These are phyloP conservation scores for Crithidia brevicula DNA, from an alignment of 208 protist genomes.

Conservation along the genomic window DNA sequence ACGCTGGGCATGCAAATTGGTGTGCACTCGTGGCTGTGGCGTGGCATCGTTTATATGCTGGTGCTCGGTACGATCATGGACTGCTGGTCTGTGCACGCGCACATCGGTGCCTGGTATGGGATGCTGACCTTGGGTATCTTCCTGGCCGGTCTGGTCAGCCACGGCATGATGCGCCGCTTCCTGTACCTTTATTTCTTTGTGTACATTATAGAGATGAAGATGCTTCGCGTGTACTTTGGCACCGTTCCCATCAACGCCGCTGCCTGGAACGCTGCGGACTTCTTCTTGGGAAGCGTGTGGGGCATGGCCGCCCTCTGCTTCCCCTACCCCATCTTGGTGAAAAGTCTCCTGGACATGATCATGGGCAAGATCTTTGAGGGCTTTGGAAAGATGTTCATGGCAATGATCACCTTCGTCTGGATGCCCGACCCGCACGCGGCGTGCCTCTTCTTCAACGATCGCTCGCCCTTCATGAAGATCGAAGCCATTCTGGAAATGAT, in stretches of 20 bases:
- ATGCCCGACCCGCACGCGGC: slow-evolving; percentile 35
- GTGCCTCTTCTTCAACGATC: slow-evolving; percentile 40
- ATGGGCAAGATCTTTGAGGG: slow-evolving; percentile 18
- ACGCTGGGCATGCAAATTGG: slow-evolving; percentile 38
- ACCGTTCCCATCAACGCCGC: slow-evolving; percentile 8
- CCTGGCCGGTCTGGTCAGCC: slow-evolving; percentile 8
- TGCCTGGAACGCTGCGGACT: slow-evolving; percentile 23
- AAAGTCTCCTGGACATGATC: slow-evolving; percentile 22
- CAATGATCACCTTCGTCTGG: slow-evolving; percentile 11
- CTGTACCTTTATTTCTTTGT: slow-evolving; percentile 39
- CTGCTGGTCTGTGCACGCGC: slow-evolving; percentile 9
- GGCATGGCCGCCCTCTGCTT: slow-evolving; percentile 32
- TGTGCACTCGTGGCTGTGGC: slow-evolving; percentile 28
- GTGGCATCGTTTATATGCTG: slow-evolving; percentile 31
- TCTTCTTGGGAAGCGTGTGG: slow-evolving; percentile 29
- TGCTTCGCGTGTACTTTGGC: slow-evolving; percentile 1
- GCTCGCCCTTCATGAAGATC: slow-evolving; percentile 33
- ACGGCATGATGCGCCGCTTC: slow-evolving; percentile 40
- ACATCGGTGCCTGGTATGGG: slow-evolving; percentile 19
- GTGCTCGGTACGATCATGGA: slow-evolving; percentile 15
- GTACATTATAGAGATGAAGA: slow-evolving; percentile 32
- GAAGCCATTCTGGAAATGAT: slow-evolving; percentile 31
- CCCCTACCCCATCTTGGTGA: slow-evolving; percentile 26
- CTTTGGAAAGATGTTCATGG: slow-evolving; percentile 26
- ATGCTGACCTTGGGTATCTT: slow-evolving; percentile 21